Evolutionary conservation across 2,329 filamentous ascomycete genomes (phyloP).

Genomic region (Grosmannia clavigera): DNA sequence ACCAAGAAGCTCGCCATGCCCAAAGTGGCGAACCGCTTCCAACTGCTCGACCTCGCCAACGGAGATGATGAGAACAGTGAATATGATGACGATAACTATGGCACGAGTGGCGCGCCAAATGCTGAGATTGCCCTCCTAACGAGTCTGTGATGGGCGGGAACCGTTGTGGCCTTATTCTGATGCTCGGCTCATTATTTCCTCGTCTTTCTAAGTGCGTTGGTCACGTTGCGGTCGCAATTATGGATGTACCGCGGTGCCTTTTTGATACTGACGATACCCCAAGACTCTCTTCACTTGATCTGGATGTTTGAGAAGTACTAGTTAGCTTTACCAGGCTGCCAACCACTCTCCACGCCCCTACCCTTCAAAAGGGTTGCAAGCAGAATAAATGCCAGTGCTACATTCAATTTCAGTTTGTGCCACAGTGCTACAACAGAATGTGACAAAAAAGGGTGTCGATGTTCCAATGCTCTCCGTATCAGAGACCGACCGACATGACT

Average conservation of each 20-base stretch:
- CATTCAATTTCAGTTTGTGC: not conserved
- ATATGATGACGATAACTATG: slow-evolving; percentile 16
- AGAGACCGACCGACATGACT: not conserved
- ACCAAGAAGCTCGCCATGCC: slow-evolving; percentile 16
- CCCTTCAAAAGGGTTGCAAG: not conserved
- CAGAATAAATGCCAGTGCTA: too few species aligned
- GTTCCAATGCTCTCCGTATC: not conserved
- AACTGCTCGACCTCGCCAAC: slow-evolving; percentile 41
- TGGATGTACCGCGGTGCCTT: too few species aligned
- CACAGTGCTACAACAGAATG: not conserved
- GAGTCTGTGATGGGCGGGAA: not conserved
- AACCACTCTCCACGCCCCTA: not conserved
- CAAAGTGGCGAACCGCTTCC: slow-evolving; percentile 48
- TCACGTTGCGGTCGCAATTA: too few species aligned
- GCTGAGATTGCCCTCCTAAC: too few species aligned
- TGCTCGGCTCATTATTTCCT: too few species aligned
- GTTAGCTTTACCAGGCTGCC: not conserved
- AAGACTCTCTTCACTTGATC: not conserved
- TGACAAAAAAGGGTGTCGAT: not conserved
- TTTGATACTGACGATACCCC: slow-evolving; percentile 13
- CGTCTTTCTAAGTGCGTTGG: too few species aligned
- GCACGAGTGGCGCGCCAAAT: not conserved
- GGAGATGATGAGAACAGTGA: slow-evolving; percentile 21
- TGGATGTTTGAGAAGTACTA: not conserved
- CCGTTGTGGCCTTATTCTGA: not conserved